Evolutionary conservation across 2,329 filamentous ascomycete species (phyloP).

Genomic region (Zelopaecilomyces penicillatus): DNA sequence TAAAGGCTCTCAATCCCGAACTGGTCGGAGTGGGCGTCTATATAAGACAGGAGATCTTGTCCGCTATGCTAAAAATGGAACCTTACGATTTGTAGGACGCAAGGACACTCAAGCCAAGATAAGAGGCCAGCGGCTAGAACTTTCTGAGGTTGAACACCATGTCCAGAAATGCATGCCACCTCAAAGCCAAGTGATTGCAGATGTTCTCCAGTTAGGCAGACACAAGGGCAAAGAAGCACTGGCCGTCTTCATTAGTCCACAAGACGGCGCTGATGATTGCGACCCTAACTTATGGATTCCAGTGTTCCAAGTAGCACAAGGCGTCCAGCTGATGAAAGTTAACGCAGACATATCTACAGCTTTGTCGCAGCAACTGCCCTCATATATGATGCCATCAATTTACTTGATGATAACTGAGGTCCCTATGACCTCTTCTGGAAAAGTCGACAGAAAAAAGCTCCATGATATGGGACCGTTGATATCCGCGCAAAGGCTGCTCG

Average conservation of each 20-base stretch:
- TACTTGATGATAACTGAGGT: neutral
- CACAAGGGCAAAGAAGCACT: neutral
- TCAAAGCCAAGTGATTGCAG: too few species aligned
- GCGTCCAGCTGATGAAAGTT: neutral
- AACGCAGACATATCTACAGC: neutral
- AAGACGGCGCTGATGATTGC: neutral
- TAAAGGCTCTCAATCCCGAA: neutral
- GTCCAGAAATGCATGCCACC: neutral
- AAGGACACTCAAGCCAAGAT: conserved; percentile 47
- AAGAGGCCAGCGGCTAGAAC: conserved; percentile 42
- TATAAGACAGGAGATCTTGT: neutral
- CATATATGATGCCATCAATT: neutral
- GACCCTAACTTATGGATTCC: neutral
- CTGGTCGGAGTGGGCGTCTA: neutral
- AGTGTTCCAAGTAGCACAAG: neutral
- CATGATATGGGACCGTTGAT: neutral
- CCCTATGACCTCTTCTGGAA: neutral
- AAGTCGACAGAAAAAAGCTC: neutral
- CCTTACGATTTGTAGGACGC: conserved; percentile 14
- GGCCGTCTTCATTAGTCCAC: neutral
- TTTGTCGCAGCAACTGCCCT: neutral
- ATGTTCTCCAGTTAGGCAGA: neutral
- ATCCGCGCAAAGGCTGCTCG: neutral
- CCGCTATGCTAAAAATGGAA: neutral
- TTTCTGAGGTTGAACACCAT: conserved; percentile 14